Evolutionary conservation across 2,329 filamentous ascomycete species (phyloP).

Genomic region (Colletotrichum sp.): DNA sequence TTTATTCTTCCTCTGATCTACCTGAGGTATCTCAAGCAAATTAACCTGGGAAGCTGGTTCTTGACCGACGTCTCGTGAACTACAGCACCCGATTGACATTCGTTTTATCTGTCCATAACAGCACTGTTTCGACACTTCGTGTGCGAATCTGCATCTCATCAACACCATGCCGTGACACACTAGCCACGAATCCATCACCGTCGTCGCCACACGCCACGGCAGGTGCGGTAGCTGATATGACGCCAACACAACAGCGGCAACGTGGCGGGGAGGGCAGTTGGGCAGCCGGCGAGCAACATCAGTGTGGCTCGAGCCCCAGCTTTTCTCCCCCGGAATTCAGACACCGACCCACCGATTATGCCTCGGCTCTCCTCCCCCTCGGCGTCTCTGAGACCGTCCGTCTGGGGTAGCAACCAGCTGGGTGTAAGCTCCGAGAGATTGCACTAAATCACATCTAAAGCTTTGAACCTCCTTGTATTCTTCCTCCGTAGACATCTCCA

Average conservation of each 20-base stretch:
- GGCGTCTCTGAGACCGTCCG: not conserved
- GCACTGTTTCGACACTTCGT: not conserved
- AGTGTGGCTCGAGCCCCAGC: not conserved
- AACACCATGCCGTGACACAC: not conserved
- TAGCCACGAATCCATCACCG: not conserved
- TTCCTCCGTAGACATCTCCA: not conserved
- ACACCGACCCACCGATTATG: conserved; percentile 7
- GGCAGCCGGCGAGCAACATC: not conserved
- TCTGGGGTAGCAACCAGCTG: conserved; percentile 8
- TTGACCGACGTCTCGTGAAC: not conserved
- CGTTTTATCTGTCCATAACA: not conserved
- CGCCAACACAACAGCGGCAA: not conserved
- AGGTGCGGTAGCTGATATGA: not conserved
- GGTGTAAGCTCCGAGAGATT: not conserved
- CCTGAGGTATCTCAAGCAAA: not conserved
- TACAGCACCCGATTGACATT: not conserved
- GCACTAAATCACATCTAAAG: not conserved
- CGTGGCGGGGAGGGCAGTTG: not conserved
- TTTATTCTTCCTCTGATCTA: not conserved
- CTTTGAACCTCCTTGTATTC: not conserved
- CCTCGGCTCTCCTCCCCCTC: conserved; percentile 14
- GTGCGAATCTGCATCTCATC: not conserved
- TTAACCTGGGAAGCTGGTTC: not conserved
- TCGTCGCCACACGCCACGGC: not conserved
- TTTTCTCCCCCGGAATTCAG: conserved; percentile 4